Evolutionary conservation across 2,329 filamentous ascomycete species (phyloP).

Genomic region (Hypocreales sp.): DNA sequence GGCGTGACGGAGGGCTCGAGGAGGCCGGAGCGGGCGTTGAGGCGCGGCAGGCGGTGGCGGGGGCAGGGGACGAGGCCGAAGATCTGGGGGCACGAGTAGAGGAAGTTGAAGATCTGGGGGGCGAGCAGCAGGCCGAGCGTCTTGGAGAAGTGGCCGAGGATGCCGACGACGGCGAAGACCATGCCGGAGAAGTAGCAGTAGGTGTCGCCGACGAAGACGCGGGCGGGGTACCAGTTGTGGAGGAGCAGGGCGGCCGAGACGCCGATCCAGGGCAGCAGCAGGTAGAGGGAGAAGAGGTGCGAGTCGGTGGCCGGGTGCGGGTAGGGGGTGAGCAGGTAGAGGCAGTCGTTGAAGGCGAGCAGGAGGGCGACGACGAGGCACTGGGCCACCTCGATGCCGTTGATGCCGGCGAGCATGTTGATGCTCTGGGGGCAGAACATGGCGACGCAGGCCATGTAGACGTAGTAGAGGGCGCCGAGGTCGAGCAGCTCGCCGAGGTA

Average conservation of each 20-base stretch:
- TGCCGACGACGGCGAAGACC: slow-evolving; percentile 95
- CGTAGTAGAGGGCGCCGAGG: slow-evolving; percentile 72
- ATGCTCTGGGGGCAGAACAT: slow-evolving; percentile 99
- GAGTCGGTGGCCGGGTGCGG: slow-evolving; percentile 91
- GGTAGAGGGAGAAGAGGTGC: slow-evolving; percentile 89
- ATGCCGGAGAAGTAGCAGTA: slow-evolving; percentile 99
- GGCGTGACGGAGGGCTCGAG: slow-evolving; percentile 75
- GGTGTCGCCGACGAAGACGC: slow-evolving; percentile 93
- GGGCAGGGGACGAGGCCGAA: slow-evolving; percentile 86
- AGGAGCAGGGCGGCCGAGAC: slow-evolving; percentile 73
- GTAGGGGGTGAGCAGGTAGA: slow-evolving; percentile 74
- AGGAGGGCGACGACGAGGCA: slow-evolving; percentile 79
- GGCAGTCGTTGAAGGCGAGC: slow-evolving; percentile 69
- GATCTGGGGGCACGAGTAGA: slow-evolving; percentile 84
- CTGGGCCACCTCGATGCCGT: slow-evolving; percentile 92
- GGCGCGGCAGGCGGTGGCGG: slow-evolving; percentile 76
- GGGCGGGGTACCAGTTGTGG: slow-evolving; percentile 94
- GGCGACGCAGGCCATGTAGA: slow-evolving; percentile 90
- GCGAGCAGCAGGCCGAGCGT: slow-evolving; percentile 81
- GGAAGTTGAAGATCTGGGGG: slow-evolving; percentile 91
- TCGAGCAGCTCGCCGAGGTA: slow-evolving; percentile 79
- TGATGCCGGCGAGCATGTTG: slow-evolving; percentile 99
- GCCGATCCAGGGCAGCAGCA: slow-evolving; percentile 85
- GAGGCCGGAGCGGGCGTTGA: slow-evolving; percentile 72
- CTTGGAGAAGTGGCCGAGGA: slow-evolving; percentile 95